Evolutionary conservation across 306 rosid genomes (phyloP), one percentile per base, ranked within the genome.

Genomic region (Luffa acutangula): DNA sequence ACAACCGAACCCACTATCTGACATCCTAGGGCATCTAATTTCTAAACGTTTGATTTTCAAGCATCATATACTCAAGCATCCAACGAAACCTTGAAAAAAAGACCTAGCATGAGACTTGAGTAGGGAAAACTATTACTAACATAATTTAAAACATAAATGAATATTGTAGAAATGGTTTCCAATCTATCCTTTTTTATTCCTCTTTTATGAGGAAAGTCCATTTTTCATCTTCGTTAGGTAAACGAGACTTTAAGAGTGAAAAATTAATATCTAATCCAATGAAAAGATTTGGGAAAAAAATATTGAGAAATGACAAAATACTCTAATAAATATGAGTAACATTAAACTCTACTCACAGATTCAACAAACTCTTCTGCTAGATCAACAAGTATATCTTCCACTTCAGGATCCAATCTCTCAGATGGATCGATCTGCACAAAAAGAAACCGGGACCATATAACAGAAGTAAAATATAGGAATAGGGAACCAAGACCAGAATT

Each of bases 301-400:
- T 46, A 46, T 46, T 25, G 56, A 73, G 58, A 53, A 76, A 53
- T 41, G 36, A 53, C 10, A 37, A 36, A 18, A 37, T n/a, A 43
- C 56, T 36, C 36, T 0, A 76, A 57, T 18, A 46, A 53, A 57
- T 42, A 76, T 14, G 64, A 51, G 62, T 18, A 33, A 9, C 9
- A 41, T 41, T 37, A 65, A 85, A 80, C 42, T 81, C 65, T 56
- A 90, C 99, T 93, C 79, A 91, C 99, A 25, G 97, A 90, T 77
- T 95, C 99, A n/a, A 95, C 90, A 89, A 95, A 95, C 51, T 91
- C 91, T 70, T 95, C 97, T 36, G 97, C 97, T 70, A 95, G 87
- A 78, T 93, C 97, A 78, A 91, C 88, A 85, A 95, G 96, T 83
- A 93, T 71, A 74, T 92, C 99, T 66, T 91, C 97, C 82, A 95